Base-by-base conservation (phyloP, 192 early-diverging fungal genomes). In the Rhizophagus clarus region DNA sequence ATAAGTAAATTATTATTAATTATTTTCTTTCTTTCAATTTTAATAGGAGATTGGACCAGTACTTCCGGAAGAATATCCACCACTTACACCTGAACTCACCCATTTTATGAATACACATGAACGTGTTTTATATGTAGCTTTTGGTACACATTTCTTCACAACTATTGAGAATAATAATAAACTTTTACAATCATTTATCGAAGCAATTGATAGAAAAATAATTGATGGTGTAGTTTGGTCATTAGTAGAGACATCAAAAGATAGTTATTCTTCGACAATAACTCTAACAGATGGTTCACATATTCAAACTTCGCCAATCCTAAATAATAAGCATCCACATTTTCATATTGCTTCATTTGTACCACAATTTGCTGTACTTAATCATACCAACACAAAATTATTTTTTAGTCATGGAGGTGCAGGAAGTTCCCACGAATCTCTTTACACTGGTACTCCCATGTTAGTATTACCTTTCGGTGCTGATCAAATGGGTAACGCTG, bases 191-290 rank as follows among this genome's bases (percentile, higher is more conserved):
- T 63, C 83, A 9, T 51, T 83, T 28, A 2, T 81, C 7, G 73
- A 80, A 34, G 60, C 68, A 20, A 56, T 86, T 0, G 67, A 86
- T 28, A 28, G 7, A 17, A 79, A 79, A 9, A 42, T 49, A 20
- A 28, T 84, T 31, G 85, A 86, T 73, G 81, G 79, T 24, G 71
- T 84, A 14, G 61, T 86, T 20, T 86, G 85, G 85, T 61, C 79
- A 34, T 76, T 75, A 45, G 42, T 45, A 12, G 11, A 45, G 11
- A 45, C 42, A 45, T 45, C 42, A 1, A 45, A 45, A 11, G 42
- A 45, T 45, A 3, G 2, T 45, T 45, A 2, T 1, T 12, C 0
- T 22, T 4, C 40, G 9, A 26, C 31, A 70, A 61, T 45, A 45
- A 45, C 11, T 4, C 12, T 45, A 45, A 45, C 45, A 20, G 26